Evolutionary conservation across 768 basidiomycete genomes (phyloP), one percentile per base, ranked within the genome.

Genomic region (Mycena kentingensis): DNA sequence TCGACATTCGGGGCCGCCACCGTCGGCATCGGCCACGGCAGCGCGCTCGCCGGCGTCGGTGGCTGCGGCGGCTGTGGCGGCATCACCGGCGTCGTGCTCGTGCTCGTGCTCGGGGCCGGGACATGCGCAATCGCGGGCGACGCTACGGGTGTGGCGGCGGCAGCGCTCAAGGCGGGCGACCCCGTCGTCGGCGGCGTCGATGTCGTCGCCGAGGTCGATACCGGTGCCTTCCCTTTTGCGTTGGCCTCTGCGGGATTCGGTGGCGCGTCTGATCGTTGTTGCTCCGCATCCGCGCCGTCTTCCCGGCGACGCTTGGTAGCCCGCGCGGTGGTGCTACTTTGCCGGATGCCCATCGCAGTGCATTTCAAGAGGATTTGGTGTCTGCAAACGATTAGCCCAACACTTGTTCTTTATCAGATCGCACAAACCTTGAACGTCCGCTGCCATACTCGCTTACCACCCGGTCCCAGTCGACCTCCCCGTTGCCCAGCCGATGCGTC

Each of bases 291-390:
- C 58, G 32, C 65, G 15, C 70, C 70, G 2, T 76, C 71, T 39
- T 78, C 79, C 36, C 81, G 77, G 36, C 80, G 76, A 37, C 87
- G 79, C 61, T 88, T 88, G 26, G 75, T 73, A 5, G 79, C 84
- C 36, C 85, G 66, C 18, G 73, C 70, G n/a, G n/a, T n/a, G 5
- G 87, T 82, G 7, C 7, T 6, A 57, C 85, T 88, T 60, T 87
- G 87, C 67, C 91, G 91, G 42, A 93, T 73, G 10, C 87, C 86
- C 16, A 93, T 67, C n/a, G 78, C 72, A 2, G 87, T 92, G 2
- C 89, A 90, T 68, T 90, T 91, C 54, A 90, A 81, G 28, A 91
- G 71, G 49, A 92, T 90, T 65, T 93, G 90, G 60, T 90, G 88
- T 63, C 90, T 92, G 25, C 8, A 39, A 8, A 51, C 36, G 53